These are phyloP conservation scores for Beauveria varroae DNA, from an alignment of 2,329 filamentous ascomycete genomes.

Conservation along the genomic window DNA sequence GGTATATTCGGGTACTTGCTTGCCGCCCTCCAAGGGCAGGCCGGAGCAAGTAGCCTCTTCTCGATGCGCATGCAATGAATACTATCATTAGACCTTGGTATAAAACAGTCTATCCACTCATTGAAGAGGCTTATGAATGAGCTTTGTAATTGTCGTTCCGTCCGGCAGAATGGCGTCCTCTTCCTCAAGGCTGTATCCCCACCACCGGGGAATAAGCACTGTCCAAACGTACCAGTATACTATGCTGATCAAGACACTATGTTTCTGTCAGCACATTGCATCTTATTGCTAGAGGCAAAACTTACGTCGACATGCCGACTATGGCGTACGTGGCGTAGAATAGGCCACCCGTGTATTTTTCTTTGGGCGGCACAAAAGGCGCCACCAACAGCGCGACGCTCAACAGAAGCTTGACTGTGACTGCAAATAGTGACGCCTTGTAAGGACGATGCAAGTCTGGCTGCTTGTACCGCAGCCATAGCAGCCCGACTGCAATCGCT, in stretches of 20 bases:
- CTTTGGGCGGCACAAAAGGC: constrained; percentile 53
- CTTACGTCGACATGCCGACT: constrained; percentile 46
- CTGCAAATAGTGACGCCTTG: constrained; percentile 54
- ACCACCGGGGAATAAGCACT: constrained; percentile 48
- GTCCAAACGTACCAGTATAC: constrained; percentile 66
- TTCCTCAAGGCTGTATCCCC: constrained; percentile 56
- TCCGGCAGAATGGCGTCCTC: constrained; percentile 52
- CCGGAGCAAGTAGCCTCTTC: no score
- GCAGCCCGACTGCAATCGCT: constrained; percentile 48
- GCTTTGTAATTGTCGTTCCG: constrained; percentile 57
- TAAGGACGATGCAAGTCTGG: constrained; percentile 57
- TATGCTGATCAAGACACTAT: constrained; percentile 48
- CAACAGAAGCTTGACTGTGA: constrained; percentile 46
- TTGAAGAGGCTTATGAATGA: constrained; percentile 29
- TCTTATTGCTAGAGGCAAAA: background rate
- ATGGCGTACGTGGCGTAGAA: constrained; percentile 49
- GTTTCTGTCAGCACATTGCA: background rate
- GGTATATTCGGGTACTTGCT: no score
- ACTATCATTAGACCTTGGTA: no score
- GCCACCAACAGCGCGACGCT: constrained; percentile 49
- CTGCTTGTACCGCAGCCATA: constrained; percentile 52
- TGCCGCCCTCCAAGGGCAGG: no score
- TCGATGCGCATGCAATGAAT: no score
- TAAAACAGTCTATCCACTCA: background rate
- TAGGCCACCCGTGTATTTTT: constrained; percentile 35